Conservation (phyloP, 768 basidiomycete species). For the Wakefieldia striispora region DNA sequence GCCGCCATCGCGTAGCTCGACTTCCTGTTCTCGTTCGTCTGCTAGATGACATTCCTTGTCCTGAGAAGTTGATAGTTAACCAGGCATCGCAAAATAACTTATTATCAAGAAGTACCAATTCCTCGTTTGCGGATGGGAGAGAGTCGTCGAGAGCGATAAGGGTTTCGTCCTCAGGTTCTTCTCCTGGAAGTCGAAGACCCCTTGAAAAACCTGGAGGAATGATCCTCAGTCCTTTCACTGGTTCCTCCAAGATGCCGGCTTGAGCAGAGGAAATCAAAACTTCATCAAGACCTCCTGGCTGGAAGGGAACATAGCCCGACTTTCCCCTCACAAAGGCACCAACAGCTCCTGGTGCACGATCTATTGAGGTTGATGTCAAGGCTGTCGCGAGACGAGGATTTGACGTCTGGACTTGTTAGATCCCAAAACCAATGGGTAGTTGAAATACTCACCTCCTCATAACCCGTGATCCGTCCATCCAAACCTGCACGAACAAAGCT, state of each 20-base stretch:
- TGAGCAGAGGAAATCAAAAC: conserved; percentile 35
- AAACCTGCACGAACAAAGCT: conserved; percentile 75
- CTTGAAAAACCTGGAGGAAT: conserved; percentile 82
- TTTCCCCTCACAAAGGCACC: conserved; percentile 91
- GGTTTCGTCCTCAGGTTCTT: conserved; percentile 47
- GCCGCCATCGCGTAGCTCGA: conserved; percentile 12
- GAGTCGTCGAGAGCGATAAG: conserved; percentile 32
- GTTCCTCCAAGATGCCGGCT: conserved; percentile 38
- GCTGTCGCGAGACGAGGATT: conserved; percentile 61
- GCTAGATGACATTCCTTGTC: conserved; percentile 15
- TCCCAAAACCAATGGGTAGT: conserved; percentile 1
- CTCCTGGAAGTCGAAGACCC: conserved; percentile 70
- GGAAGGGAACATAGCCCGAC: conserved; percentile 89
- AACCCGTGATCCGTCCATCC: conserved; percentile 78
- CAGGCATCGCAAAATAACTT: conserved; percentile 5
- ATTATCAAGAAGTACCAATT: conserved; percentile 14
- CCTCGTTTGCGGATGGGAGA: conserved; percentile 4
- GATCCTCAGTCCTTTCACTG: conserved; percentile 48
- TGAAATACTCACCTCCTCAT: conserved; percentile 61
- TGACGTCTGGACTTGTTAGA: conserved; percentile 42
- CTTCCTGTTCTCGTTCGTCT: conserved; percentile 24
- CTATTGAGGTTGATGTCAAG: conserved; percentile 80
- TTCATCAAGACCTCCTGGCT: conserved; percentile 89
- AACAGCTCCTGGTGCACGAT: conserved; percentile 77
- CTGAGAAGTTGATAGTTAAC: conserved; percentile 27